A percentile compares a stretch with the other conserved stretches of the same genome.
Evolutionary conservation across 2,329 filamentous ascomycete species (phyloP).

Genomic region (Trichophyton mentagrophytes): DNA sequence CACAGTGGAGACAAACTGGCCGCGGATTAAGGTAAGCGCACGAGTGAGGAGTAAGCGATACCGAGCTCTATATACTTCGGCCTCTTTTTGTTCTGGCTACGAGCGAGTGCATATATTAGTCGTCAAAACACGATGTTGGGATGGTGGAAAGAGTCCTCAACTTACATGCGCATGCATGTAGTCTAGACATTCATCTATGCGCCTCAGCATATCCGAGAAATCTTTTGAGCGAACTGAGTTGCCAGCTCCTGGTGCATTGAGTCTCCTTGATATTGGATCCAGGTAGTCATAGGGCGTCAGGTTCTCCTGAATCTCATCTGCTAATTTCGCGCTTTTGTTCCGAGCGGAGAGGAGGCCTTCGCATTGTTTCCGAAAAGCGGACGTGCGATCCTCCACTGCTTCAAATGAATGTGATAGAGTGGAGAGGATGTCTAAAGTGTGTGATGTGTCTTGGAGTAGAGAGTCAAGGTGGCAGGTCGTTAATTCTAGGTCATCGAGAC

Average conservation of each 20-base stretch:
- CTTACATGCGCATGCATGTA: conserved; percentile 82
- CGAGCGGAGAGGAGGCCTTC: conserved; percentile 77
- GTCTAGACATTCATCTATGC: conserved; percentile 76
- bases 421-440: conserved; percentile 61
- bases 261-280: conserved; percentile 73
- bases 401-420: conserved; percentile 76
- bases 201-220: conserved; percentile 77
- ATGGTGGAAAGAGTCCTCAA: not conserved
- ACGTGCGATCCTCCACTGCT: conserved; percentile 76
- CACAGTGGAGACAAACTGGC: conserved; percentile 51
- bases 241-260: conserved; percentile 84
- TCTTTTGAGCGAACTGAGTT: conserved; percentile 71
- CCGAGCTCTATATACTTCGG: conserved; percentile 72
- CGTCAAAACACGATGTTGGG: conserved; percentile 7
- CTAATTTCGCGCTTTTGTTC: conserved; percentile 61
- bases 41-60: conserved; percentile 70
- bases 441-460: conserved; percentile 63
- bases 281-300: conserved; percentile 91
- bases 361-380: conserved; percentile 84
- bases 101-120: conserved; percentile 11
- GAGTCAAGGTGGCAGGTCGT: conserved; percentile 71
- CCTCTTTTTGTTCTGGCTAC: conserved; percentile 71
- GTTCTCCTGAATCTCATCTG: conserved; percentile 74
- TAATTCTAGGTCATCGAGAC: conserved; percentile 66
- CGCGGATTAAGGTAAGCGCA: conserved; percentile 53